These are phyloP conservation scores for Massarina eburnea DNA, from an alignment of 2,329 filamentous ascomycete species.

Conservation along the genomic window DNA sequence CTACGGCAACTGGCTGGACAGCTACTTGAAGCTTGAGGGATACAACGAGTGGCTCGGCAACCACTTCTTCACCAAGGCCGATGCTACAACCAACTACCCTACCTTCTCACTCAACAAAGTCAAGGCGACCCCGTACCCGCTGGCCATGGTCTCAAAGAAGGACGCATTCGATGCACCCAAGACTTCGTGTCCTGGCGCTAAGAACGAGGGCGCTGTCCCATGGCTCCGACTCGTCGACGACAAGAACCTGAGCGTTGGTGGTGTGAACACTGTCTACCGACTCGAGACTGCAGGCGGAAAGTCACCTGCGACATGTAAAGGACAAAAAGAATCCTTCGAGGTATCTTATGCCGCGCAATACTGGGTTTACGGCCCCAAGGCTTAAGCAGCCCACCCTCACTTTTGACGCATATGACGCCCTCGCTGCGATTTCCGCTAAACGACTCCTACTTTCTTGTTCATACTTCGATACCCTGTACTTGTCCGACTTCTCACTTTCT, in stretches of 20 bases:
- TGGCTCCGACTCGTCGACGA: slow-evolving; percentile 52
- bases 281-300: slow-evolving; percentile 53
- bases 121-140: slow-evolving; percentile 45
- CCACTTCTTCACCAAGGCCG: slow-evolving; percentile 64
- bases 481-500: slow-evolving; percentile 2
- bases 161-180: slow-evolving; percentile 56
- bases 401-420: no score
- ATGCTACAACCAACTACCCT: slow-evolving; percentile 40
- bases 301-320: slow-evolving; percentile 44
- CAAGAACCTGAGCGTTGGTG: slow-evolving; percentile 40
- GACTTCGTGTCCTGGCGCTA: slow-evolving; percentile 40
- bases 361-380: slow-evolving; percentile 47
- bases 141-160: slow-evolving; percentile 50
- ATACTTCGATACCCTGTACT: slow-evolving; percentile 4
- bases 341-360: slow-evolving; percentile 51
- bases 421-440: neutral
- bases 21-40: slow-evolving; percentile 30
- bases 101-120: slow-evolving; percentile 59
- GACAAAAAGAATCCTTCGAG: slow-evolving; percentile 33
- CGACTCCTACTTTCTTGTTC: slow-evolving; percentile 3
- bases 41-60: slow-evolving; percentile 56
- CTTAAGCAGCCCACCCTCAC: slow-evolving; percentile 18
- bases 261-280: slow-evolving; percentile 50
- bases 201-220: slow-evolving; percentile 44
- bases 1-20: slow-evolving; percentile 16